These are phyloP conservation scores for Pleurotus citrinopileatus DNA, from an alignment of 768 basidiomycete genomes.

Conservation along the genomic window DNA sequence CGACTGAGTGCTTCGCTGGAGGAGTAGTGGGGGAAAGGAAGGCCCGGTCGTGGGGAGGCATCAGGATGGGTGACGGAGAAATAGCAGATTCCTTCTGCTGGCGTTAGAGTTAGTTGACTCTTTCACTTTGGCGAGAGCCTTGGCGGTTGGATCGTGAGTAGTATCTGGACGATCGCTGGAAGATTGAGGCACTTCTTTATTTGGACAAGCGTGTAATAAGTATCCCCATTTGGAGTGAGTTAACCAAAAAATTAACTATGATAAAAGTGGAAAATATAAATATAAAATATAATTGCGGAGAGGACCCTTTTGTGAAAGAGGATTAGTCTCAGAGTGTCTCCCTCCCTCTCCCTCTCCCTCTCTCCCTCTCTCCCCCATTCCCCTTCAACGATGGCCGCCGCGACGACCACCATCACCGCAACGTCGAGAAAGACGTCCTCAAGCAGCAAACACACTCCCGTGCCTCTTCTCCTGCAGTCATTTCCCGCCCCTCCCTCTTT, in stretches of 20 bases:
- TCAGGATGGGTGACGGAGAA: too few relatives aligned
- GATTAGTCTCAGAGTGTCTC: not conserved
- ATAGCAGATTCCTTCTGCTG: too few relatives aligned
- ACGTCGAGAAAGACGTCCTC: not conserved
- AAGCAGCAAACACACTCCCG: conserved; percentile 7
- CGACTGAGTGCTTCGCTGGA: too few relatives aligned
- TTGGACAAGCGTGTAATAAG: too few relatives aligned
- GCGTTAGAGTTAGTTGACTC: too few relatives aligned
- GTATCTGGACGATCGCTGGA: too few relatives aligned
- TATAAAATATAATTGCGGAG: not conserved
- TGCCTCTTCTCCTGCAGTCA: conserved; percentile 30
- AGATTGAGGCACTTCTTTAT: too few relatives aligned
- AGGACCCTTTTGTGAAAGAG: not conserved
- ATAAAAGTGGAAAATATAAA: not conserved
- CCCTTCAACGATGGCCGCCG: not conserved
- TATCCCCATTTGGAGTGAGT: not conserved
- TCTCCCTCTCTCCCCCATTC: not conserved
- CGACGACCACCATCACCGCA: not conserved
- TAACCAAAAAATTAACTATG: not conserved
- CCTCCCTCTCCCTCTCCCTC: not conserved
- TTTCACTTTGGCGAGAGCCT: too few relatives aligned
- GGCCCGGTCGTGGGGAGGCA: too few relatives aligned
- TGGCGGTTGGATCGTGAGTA: too few relatives aligned
- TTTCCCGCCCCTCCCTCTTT: conserved; percentile 42
- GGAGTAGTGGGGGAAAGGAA: too few relatives aligned